phyloP scores from a whole-genome alignment of 441 rosid genomes.

The Euphorbia schlechtendalii region DNA sequence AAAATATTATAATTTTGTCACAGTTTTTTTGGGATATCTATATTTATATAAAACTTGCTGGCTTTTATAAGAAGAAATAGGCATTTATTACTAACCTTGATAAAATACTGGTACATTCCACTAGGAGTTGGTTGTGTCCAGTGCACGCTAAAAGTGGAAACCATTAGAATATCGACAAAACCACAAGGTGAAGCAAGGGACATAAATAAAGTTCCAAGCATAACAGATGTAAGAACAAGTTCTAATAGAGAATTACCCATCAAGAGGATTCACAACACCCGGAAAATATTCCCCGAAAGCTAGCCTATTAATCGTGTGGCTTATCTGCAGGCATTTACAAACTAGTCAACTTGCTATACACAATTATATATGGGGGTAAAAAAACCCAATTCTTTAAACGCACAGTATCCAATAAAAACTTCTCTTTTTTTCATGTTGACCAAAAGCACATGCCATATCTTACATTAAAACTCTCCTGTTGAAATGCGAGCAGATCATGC shows the following conservation, averaged over 20 bases:
- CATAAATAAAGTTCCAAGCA: background rate
- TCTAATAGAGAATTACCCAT: slow-evolving; percentile 55
- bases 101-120: slow-evolving; percentile 96
- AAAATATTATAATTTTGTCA: background rate
- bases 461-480: slow-evolving; percentile 87
- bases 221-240: slow-evolving; percentile 8
- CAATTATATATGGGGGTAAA: background rate
- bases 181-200: background rate
- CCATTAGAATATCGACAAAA: background rate
- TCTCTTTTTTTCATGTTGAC: background rate
- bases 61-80: background rate
- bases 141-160: slow-evolving; percentile 46
- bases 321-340: slow-evolving; percentile 44
- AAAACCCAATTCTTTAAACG: too few species aligned
- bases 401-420: background rate
- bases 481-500: slow-evolving; percentile 83
- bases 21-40: background rate
- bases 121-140: slow-evolving; percentile 82
- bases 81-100: slow-evolving; percentile 50
- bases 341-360: slow-evolving; percentile 10
- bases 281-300: slow-evolving; percentile 72
- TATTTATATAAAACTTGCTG: too few species aligned
- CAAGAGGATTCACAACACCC: slow-evolving; percentile 94
- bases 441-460: slow-evolving; percentile 21
- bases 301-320: slow-evolving; percentile 78